Evolutionary conservation across 495 filamentous ascomycete species (phyloP).

Genomic region (Collariella sp.): DNA sequence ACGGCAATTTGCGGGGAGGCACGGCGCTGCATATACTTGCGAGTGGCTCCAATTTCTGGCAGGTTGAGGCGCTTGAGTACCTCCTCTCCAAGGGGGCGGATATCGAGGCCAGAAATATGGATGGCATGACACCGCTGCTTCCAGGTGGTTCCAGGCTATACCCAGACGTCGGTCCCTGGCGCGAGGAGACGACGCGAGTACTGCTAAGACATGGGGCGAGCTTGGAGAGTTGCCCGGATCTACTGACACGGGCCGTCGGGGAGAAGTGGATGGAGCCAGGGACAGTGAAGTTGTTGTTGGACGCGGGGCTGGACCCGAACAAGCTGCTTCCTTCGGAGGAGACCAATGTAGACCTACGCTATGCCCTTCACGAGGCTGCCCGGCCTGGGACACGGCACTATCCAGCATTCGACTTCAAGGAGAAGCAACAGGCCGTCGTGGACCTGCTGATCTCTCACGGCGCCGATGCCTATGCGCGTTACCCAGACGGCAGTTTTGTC

Average conservation of each 20-base stretch:
- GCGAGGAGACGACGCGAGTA: slow-evolving; percentile 3
- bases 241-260: neutral
- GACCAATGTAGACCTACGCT: neutral
- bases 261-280: neutral
- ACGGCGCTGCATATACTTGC: slow-evolving; percentile 17
- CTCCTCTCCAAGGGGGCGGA: slow-evolving; percentile 12
- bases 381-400: neutral
- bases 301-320: neutral
- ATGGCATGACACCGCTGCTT: slow-evolving; percentile 7
- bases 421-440: neutral
- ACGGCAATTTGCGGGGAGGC: neutral
- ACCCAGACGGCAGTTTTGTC: slow-evolving; percentile 2
- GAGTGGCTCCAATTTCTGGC: slow-evolving; percentile 2
- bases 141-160: neutral
- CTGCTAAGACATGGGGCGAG: neutral
- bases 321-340: neutral
- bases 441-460: slow-evolving; percentile 5
- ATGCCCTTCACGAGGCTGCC: slow-evolving; percentile 7
- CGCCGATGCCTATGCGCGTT: neutral
- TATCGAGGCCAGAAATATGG: slow-evolving; percentile 19
- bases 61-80: slow-evolving; percentile 13
- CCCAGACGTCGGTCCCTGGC: neutral
- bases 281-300: neutral
- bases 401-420: neutral
- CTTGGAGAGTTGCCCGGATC: neutral